Conservation (phyloP, 2,329 filamentous ascomycete genomes). For the Claviceps africana region DNA sequence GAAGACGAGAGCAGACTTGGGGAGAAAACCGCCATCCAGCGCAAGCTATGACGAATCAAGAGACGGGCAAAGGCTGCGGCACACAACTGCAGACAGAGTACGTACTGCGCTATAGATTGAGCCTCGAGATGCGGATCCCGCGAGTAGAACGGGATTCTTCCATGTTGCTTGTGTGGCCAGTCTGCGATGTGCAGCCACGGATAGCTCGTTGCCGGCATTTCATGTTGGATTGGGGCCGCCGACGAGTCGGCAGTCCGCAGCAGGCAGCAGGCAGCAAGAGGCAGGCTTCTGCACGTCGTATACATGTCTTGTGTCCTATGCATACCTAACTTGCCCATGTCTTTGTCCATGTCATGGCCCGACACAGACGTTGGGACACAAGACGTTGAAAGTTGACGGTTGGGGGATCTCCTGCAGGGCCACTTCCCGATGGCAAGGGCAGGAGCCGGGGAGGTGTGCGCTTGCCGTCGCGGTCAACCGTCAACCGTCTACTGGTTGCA, state of each 20-base stretch:
- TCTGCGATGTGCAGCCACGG: not conserved
- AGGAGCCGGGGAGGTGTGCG: slow-evolving; percentile 3
- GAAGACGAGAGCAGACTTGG: not conserved
- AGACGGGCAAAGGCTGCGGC: not conserved
- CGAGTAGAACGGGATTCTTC: no score
- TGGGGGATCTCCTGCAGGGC: slow-evolving; percentile 2
- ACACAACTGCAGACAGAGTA: no score
- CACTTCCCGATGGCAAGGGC: slow-evolving; percentile 3
- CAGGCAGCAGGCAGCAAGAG: not conserved
- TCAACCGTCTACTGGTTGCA: no score
- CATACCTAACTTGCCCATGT: not conserved
- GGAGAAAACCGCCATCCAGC: no score
- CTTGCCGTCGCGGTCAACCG: not conserved
- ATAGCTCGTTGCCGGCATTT: not conserved
- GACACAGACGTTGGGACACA: not conserved
- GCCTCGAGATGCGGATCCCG: no score
- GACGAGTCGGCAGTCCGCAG: not conserved
- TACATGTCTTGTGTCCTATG: not conserved
- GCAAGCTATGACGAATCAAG: not conserved
- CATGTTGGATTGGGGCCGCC: not conserved
- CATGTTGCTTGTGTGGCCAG: not conserved
- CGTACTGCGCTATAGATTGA: no score
- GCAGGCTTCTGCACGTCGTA: not conserved
- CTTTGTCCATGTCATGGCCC: not conserved
- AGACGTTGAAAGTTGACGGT: no score